Evolutionary conservation across 2,329 filamentous ascomycete genomes (phyloP), one percentile per base, ranked within the genome.

Genomic region (Exserohilum turcica): DNA sequence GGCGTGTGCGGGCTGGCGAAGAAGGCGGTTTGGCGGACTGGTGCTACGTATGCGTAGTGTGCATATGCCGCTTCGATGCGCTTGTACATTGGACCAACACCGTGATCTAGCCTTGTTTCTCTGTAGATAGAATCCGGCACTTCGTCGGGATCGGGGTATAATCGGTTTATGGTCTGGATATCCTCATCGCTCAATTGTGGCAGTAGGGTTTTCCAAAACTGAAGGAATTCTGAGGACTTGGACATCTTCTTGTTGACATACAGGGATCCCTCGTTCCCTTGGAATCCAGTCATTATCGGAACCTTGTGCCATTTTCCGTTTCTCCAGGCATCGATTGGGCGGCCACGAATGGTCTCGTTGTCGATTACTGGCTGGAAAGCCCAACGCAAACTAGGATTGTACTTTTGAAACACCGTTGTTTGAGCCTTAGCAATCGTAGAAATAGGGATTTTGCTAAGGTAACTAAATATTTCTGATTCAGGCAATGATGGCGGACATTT

Each of bases 351-450:
- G 12, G 86, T 70, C 10, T 82, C 80, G 3, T 81, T 81, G 64
- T 89, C 86, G 51, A 90, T 82, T 31, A 86, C 84, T 6, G 87
- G 87, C 63, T 90, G 88, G 74, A 89, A 91, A 0, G 88, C 78
- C 79, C 79, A 82, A 24, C 76, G 70, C 0, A 80, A 65, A 7
- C 76, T 78, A 0, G 77, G 74, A 31, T 79, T 79, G 56, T 79
- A 80, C 35, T 72, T 72, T 47, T 78, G 73, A 46, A 80, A 81
- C 0, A 80, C 71, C 2, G 62, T 66, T 8, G 70, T 74, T 36
- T 78, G 77, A 3, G 78, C 78, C 7, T 69, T 61, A 6, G 70
- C 73, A 10, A 81, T 66, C 0, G 51, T 59, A 0, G 68, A 57
- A 7, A 68, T 70, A 0, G 77, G 70, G 5, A 77, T 63, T 1